Conservation (phyloP, 805 yeast species). For the Lipomyces mesembrius region DNA sequence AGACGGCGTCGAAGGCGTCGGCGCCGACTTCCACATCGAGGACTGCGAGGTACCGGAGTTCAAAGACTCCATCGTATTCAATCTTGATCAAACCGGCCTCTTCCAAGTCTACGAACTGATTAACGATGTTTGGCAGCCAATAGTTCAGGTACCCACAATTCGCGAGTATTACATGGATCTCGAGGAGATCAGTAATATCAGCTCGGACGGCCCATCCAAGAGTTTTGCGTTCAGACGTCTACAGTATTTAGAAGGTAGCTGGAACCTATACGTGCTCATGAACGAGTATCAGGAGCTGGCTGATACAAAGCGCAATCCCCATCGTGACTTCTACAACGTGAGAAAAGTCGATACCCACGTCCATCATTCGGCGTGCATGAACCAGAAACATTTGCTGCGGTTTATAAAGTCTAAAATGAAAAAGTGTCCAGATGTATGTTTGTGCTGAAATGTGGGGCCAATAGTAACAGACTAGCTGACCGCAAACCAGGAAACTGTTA, state of each 20-base stretch:
- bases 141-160: slow-evolving; percentile 60
- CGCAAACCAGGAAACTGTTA: slow-evolving; percentile 69
- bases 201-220: slow-evolving; percentile 95
- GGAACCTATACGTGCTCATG: slow-evolving; percentile 86
- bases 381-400: slow-evolving; percentile 92
- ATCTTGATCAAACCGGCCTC: slow-evolving; percentile 66
- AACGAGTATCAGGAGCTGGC: slow-evolving; percentile 93
- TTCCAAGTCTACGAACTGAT: slow-evolving; percentile 60
- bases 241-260: slow-evolving; percentile 93
- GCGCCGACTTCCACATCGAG: slow-evolving; percentile 61
- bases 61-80: slow-evolving; percentile 50
- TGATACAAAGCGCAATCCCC: slow-evolving; percentile 90
- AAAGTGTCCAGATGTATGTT: slow-evolving; percentile 62
- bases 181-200: slow-evolving; percentile 69
- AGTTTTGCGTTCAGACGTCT: slow-evolving; percentile 93
- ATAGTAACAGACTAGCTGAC: not conserved
- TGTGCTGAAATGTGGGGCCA: not conserved
- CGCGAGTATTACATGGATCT: slow-evolving; percentile 85
- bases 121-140: slow-evolving; percentile 32
- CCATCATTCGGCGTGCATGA: slow-evolving; percentile 99
- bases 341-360: slow-evolving; percentile 98
- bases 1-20: slow-evolving; percentile 44
- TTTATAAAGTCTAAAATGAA: slow-evolving; percentile 94
- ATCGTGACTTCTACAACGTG: slow-evolving; percentile 94
- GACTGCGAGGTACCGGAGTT: slow-evolving; percentile 60